These are phyloP conservation scores for Aspergillus carlsbadensis DNA, from an alignment of 495 filamentous ascomycete species.

Conservation along the genomic window DNA sequence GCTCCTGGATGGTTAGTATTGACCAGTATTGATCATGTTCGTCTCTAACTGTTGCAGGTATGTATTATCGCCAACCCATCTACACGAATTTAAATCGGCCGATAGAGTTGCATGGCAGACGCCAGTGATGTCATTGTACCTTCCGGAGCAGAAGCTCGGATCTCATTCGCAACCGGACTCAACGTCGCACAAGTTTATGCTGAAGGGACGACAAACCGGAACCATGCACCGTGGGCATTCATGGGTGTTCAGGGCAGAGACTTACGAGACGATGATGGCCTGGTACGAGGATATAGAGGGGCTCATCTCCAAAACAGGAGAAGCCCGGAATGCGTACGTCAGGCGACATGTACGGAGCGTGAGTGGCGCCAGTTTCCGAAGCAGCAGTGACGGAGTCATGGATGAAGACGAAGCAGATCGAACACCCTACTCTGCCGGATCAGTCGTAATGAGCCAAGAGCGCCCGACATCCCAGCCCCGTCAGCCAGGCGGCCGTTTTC, in stretches of 20 bases:
- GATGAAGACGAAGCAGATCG: conserved; percentile 85
- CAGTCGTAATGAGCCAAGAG: conserved; percentile 45
- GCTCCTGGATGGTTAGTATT: conserved; percentile 92
- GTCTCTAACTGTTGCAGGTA: conserved; percentile 67
- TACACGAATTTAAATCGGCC: conserved; percentile 97
- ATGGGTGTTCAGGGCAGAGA: conserved; percentile 96
- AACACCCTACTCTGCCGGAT: conserved; percentile 66
- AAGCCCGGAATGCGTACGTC: conserved; percentile 85
- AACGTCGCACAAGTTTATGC: conserved; percentile 95
- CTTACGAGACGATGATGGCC: conserved; percentile 92
- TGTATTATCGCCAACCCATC: conserved; percentile 90
- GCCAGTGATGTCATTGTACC: conserved; percentile 93
- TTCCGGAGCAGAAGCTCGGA: conserved; percentile 92
- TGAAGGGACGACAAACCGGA: conserved; percentile 93
- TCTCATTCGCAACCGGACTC: conserved; percentile 83
- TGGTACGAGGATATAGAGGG: conserved; percentile 93
- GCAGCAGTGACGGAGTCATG: conserved; percentile 69
- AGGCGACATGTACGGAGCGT: conserved; percentile 71
- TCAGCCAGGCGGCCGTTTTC: conserved; percentile 85
- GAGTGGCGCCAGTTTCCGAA: conserved; percentile 65
- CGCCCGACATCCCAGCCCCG: conserved; percentile 53
- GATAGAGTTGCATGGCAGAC: conserved; percentile 66
- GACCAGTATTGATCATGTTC: no score
- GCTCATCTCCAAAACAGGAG: conserved; percentile 83
- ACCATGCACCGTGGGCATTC: conserved; percentile 92